Base-by-base conservation (phyloP, 2,329 filamentous ascomycete genomes). In the Colletotrichum paranaense region DNA sequence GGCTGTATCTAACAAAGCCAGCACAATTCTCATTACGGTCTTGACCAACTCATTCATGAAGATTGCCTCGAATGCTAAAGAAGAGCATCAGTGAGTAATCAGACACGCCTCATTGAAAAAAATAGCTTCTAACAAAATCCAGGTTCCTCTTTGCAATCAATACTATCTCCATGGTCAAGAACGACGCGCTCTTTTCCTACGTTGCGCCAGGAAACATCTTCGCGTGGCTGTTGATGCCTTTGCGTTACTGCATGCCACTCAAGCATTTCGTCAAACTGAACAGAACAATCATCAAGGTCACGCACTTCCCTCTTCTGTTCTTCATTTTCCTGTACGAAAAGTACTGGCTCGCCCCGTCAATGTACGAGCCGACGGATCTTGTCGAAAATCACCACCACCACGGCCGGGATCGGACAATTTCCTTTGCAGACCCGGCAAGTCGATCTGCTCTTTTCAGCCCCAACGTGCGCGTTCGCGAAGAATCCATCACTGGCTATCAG, bases 121-220 rank as follows among this genome's bases (percentile, higher is more conserved):
- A 38, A 35, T 38, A 5, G 8, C 67, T 8, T 49, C 77, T 74
- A 78, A 75, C 59, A 9, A 1, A 1, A 24, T 5, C 7, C 60
- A 90, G 88, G 72, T 98, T 98, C 80, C 84, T 98, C 2, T 98
- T 98, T 79, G 96, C 96, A 0, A 95, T 98, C 81, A 98, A 98
- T 80, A 97, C 96, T 5, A 97, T 98, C 62, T 97, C 95, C 5
- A 97, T 98, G 94, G 96, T 98, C 76, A 98, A 98, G 82, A 98
- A 97, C n/a, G 96, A 98, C 81, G 94, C 95, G 0, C 86, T 98
- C 0, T 98, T 98, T 85, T 97, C 95, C 4, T 98, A 98, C 80
- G 90, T 98, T 74, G 94, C 96, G 1, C 96, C 96, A 0, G 93
- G 94, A 16, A 98, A 98, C 80, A 93, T 98, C 35, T 89, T 98